Base-by-base conservation (phyloP, 2,329 filamentous ascomycete species). In the Graphilbum ipis-grandicollis region DNA sequence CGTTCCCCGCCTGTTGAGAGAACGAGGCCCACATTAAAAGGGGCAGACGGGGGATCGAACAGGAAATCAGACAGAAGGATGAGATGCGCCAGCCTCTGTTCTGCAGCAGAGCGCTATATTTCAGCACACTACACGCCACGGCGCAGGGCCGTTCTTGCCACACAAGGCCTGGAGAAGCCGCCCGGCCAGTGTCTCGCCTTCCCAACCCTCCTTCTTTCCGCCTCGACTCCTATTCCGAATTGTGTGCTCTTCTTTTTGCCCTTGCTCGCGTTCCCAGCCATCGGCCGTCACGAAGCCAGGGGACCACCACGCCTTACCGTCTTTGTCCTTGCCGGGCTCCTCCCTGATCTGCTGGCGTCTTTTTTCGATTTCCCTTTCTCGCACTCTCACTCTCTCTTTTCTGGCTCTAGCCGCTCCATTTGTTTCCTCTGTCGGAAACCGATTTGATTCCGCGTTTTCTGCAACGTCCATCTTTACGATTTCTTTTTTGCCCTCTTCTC, bases 261-360 rank as follows among this genome's bases (percentile, higher is more conserved):
- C 21, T 34, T 34, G 21, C 19, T 36, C 25, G 31, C 33, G n/a
- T 34, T 34, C 33, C 33, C 33, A 35, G 33, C 33, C 33, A 35
- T 33, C 21, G 23, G 12, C 19, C 31, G 12, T 33, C 31, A 19
- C 31, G 29, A 31, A 33, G 12, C 6, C 26, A 13, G 26, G 26
- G 21, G 21, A 23, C 14, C n/a, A n/a, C 26, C 26, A 28, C 26
- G 26, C 26, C 26, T 28, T 8, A 13, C 26, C 26, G 14, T 28
- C 26, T 28, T 28, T 13, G 26, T 25, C 30, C 17, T 33, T 33
- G 12, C 19, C 17, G 31, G 21, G n/a, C n/a, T n/a, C 19, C 17
- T 14, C 31, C 31, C 19, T 19, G 19, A 21, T 35, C 21, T 35
- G 5, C n/a, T n/a, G 14, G 10, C 17, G 25, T 34, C 22, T 12